Evolutionary conservation across 192 early-diverging fungal species (phyloP).

Genomic region (Dissophora globulifera): DNA sequence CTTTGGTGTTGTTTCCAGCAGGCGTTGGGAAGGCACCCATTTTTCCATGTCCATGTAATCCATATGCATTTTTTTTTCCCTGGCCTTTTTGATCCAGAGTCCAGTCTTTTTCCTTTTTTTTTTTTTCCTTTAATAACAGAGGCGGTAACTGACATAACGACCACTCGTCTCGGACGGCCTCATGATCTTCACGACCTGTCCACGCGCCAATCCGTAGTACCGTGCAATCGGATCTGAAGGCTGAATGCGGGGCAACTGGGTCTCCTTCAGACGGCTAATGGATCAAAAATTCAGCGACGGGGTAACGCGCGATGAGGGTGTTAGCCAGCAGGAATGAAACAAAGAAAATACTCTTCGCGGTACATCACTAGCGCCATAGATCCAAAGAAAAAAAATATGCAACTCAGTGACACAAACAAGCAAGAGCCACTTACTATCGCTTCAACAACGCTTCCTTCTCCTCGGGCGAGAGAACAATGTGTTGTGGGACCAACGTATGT

Average conservation of each 20-base stretch:
- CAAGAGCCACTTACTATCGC: constrained; percentile 80
- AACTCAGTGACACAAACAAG: too few relatives aligned
- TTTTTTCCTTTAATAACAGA: constrained; percentile 81
- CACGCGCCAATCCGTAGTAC: constrained; percentile 93
- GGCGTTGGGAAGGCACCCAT: too few relatives aligned
- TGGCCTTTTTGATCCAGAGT: not conserved
- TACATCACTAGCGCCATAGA: not conserved
- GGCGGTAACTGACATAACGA: constrained; percentile 95
- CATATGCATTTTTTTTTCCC: not conserved
- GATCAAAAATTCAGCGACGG: too few relatives aligned
- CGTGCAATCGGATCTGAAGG: constrained; percentile 91
- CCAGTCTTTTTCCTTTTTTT: not conserved
- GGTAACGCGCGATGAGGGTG: too few relatives aligned
- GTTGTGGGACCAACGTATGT: constrained; percentile 95
- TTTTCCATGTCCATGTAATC: too few relatives aligned
- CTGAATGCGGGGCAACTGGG: constrained; percentile 93
- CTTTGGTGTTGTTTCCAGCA: too few relatives aligned
- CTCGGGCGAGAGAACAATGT: constrained; percentile 84
- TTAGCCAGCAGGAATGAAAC: too few relatives aligned
- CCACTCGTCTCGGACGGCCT: constrained; percentile 96
- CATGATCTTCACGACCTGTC: constrained; percentile 94
- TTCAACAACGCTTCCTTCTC: constrained; percentile 92
- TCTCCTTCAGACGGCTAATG: constrained; percentile 89
- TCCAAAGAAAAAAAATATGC: constrained; percentile 1
- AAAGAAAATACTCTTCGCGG: not conserved